These are phyloP conservation scores for Cladosporium cucumerinum DNA, from an alignment of 2,329 filamentous ascomycete genomes.

Conservation along the genomic window DNA sequence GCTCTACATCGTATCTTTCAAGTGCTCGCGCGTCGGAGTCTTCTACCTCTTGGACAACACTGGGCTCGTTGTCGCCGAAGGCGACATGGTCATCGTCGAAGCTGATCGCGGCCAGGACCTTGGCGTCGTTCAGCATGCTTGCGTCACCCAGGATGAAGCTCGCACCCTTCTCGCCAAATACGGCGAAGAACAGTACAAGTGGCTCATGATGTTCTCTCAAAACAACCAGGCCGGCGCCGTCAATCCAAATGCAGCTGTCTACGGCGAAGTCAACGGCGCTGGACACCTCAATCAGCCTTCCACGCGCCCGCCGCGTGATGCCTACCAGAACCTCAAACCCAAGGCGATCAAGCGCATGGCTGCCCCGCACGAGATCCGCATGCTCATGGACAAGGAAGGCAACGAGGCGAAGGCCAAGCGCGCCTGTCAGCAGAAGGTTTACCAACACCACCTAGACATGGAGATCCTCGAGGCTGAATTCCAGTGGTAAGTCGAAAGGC, in stretches of 20 bases:
- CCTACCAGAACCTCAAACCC: slow-evolving; percentile 69
- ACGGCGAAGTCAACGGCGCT: slow-evolving; percentile 25
- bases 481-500: slow-evolving; percentile 74
- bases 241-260: slow-evolving; percentile 35
- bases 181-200: slow-evolving; percentile 93
- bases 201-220: slow-evolving; percentile 93
- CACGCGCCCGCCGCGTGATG: slow-evolving; percentile 30
- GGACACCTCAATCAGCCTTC: slow-evolving; percentile 20
- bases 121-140: slow-evolving; percentile 84
- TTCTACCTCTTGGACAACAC: slow-evolving; percentile 97
- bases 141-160: slow-evolving; percentile 82
- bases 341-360: slow-evolving; percentile 96
- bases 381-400: slow-evolving; percentile 89
- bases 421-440: slow-evolving; percentile 93
- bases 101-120: slow-evolving; percentile 94
- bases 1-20: slow-evolving; percentile 91
- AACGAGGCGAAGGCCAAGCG: slow-evolving; percentile 97
- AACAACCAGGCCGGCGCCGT: slow-evolving; percentile 34
- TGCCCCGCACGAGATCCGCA: slow-evolving; percentile 83
- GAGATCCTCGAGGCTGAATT: slow-evolving; percentile 98
- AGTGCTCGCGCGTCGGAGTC: slow-evolving; percentile 89
- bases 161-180: slow-evolving; percentile 88
- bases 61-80: slow-evolving; percentile 81
- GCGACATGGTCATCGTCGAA: slow-evolving; percentile 95
- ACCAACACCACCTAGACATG: slow-evolving; percentile 93